These are phyloP conservation scores for Xylaria venustula DNA, from an alignment of 495 filamentous ascomycete genomes.

Conservation along the genomic window DNA sequence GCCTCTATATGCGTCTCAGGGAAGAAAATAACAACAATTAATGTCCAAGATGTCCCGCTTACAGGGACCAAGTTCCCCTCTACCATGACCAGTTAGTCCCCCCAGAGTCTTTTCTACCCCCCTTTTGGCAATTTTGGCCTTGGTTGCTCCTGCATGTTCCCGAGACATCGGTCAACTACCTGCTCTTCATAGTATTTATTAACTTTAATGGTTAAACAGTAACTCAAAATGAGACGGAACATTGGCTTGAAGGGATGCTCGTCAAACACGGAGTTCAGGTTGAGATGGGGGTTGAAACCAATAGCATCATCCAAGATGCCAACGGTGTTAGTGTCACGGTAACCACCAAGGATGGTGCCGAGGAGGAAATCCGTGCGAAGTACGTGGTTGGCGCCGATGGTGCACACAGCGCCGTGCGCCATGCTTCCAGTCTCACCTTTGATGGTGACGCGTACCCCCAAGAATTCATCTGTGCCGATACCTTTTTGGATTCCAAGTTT, in stretches of 20 bases:
- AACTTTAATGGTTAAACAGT: too few species aligned
- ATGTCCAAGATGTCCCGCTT: neutral
- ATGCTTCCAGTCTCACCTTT: constrained; percentile 33
- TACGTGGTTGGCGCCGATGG: constrained; percentile 42
- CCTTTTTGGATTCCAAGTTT: constrained; percentile 28
- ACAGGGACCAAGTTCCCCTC: constrained; percentile 16
- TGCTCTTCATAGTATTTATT: too few species aligned
- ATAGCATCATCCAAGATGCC: constrained; percentile 7
- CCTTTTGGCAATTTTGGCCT: too few species aligned
- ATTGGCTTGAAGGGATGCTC: constrained; percentile 15
- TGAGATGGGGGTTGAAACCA: constrained; percentile 19
- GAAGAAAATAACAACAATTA: constrained; percentile 18
- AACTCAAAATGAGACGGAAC: constrained; percentile 23
- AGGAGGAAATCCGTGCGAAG: constrained; percentile 16
- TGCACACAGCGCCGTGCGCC: constrained; percentile 38
- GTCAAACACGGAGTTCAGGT: constrained; percentile 12
- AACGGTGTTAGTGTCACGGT: constrained; percentile 7
- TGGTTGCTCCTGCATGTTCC: too few species aligned
- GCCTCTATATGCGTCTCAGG: constrained; percentile 22
- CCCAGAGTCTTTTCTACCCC: too few species aligned
- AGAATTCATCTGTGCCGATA: constrained; percentile 43
- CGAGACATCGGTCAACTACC: too few species aligned
- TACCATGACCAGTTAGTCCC: constrained; percentile 17
- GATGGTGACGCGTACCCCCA: constrained; percentile 39
- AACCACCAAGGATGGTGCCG: neutral